Evolutionary conservation across 1,284 basidiomycete genomes (phyloP).

Genomic region (Cryptococcus sp.): DNA sequence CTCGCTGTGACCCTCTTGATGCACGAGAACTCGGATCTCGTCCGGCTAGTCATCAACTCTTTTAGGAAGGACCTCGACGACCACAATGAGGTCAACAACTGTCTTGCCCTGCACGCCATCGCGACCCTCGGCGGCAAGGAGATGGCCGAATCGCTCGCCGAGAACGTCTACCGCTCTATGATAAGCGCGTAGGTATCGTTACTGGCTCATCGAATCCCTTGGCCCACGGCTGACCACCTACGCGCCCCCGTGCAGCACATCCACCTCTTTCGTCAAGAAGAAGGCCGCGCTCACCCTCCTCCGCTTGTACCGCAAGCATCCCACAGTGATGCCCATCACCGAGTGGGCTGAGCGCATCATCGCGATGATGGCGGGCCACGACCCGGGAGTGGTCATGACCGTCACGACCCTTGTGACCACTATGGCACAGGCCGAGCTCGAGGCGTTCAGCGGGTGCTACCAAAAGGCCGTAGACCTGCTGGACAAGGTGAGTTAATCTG

Average conservation of each 20-base stretch:
- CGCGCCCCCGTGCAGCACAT: slow-evolving; percentile 63
- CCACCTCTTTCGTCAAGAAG: slow-evolving; percentile 93
- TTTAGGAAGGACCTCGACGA: slow-evolving; percentile 96
- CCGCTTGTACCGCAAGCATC: slow-evolving; percentile 91
- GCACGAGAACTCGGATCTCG: slow-evolving; percentile 97
- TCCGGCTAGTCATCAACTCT: slow-evolving; percentile 93
- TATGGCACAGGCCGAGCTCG: slow-evolving; percentile 87
- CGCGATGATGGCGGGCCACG: slow-evolving; percentile 87
- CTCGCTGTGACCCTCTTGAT: slow-evolving; percentile 94
- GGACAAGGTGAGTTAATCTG: slow-evolving; percentile 62
- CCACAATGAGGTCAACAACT: slow-evolving; percentile 92
- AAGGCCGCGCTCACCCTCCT: slow-evolving; percentile 94
- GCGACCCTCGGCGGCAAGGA: slow-evolving; percentile 97
- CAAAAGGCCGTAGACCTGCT: slow-evolving; percentile 90
- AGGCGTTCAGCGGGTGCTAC: slow-evolving; percentile 85
- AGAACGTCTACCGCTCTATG: slow-evolving; percentile 88
- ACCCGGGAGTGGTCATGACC: slow-evolving; percentile 90
- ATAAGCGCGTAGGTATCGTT: slow-evolving; percentile 81
- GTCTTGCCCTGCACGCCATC: slow-evolving; percentile 94
- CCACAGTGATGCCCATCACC: slow-evolving; percentile 82
- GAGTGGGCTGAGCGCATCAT: slow-evolving; percentile 97
- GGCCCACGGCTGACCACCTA: neutral
- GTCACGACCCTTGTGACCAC: slow-evolving; percentile 93
- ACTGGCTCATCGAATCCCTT: neutral
- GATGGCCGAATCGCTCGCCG: slow-evolving; percentile 92